Evolutionary conservation across 352 stramenopile genomes (phyloP).

Genomic region (Phytophthora podocarpi): DNA sequence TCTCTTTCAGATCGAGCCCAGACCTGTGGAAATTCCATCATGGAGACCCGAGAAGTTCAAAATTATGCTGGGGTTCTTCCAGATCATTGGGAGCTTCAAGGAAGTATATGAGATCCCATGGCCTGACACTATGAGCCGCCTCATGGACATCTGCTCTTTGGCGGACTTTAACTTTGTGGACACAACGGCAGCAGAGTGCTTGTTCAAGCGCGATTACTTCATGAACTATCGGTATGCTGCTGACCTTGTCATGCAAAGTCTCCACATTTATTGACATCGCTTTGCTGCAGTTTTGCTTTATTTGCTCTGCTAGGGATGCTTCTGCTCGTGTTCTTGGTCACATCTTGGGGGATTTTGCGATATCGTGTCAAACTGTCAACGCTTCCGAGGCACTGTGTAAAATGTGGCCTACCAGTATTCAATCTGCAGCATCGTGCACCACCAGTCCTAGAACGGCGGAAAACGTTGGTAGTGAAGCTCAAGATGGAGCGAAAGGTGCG

Average conservation of each 20-base stretch:
- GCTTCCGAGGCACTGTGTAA: conserved; percentile 63
- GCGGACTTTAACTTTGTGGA: conserved; percentile 74
- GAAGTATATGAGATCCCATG: conserved; percentile 76
- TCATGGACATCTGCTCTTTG: conserved; percentile 75
- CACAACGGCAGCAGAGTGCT: conserved; percentile 69
- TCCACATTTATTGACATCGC: neutral
- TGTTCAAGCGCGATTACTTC: conserved; percentile 71
- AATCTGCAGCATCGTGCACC: conserved; percentile 37
- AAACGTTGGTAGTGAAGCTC: conserved; percentile 49
- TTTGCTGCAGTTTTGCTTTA: conserved; percentile 40
- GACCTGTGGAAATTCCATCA: conserved; percentile 18
- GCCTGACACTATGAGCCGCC: conserved; percentile 55
- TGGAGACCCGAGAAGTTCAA: conserved; percentile 79
- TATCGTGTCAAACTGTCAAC: conserved; percentile 63
- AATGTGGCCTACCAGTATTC: conserved; percentile 65
- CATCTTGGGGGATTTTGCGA: conserved; percentile 56
- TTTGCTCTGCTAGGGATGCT: conserved; percentile 51
- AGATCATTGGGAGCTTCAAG: conserved; percentile 78
- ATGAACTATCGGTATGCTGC: conserved; percentile 49
- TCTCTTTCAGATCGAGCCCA: conserved; percentile 53
- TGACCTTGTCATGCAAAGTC: neutral
- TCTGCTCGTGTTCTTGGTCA: conserved; percentile 35
- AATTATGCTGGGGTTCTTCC: conserved; percentile 79
- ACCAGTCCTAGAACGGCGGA: conserved; percentile 37
- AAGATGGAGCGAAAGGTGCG: conserved; percentile 42